Evolutionary conservation across 495 filamentous ascomycete species (phyloP).

Genomic region (Pseudomonodictys pantanalensis): DNA sequence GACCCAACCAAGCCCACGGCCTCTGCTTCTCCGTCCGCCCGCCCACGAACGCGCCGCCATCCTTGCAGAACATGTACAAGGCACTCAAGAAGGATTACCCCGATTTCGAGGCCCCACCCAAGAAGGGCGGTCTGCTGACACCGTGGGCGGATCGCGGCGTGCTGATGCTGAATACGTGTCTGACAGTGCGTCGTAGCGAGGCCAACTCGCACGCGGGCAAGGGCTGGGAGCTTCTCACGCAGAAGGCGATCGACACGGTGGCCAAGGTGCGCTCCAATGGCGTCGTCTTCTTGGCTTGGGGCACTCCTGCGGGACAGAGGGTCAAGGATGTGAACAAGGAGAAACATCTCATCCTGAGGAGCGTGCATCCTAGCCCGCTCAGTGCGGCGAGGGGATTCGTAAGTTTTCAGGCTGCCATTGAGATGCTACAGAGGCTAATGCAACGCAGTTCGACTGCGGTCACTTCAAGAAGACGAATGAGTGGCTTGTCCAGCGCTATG

Average conservation of each 20-base stretch:
- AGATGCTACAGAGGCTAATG: conserved; percentile 6
- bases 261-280: conserved; percentile 68
- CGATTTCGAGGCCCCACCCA: conserved; percentile 67
- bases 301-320: conserved; percentile 71
- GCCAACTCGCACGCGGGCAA: conserved; percentile 76
- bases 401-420: conserved; percentile 22
- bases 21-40: conserved; percentile 91
- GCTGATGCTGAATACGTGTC: conserved; percentile 84
- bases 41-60: conserved; percentile 82
- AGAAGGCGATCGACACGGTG: conserved; percentile 83
- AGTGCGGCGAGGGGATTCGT: conserved; percentile 76
- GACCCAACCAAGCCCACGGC: conserved; percentile 91
- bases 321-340: conserved; percentile 64
- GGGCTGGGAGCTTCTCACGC: conserved; percentile 92
- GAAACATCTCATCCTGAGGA: conserved; percentile 76
- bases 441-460: conserved; percentile 66
- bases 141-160: conserved; percentile 94
- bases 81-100: conserved; percentile 85
- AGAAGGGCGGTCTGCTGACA: conserved; percentile 73
- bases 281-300: conserved; percentile 95
- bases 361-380: conserved; percentile 86
- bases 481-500: conserved; percentile 78
- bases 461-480: conserved; percentile 90
- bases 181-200: conserved; percentile 85
- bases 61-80: conserved; percentile 87